A percentile compares a stretch with the other conserved stretches of the same genome.
Evolutionary conservation across 108 stramenopile genomes (phyloP).

Genomic region (Seminavis robusta): DNA sequence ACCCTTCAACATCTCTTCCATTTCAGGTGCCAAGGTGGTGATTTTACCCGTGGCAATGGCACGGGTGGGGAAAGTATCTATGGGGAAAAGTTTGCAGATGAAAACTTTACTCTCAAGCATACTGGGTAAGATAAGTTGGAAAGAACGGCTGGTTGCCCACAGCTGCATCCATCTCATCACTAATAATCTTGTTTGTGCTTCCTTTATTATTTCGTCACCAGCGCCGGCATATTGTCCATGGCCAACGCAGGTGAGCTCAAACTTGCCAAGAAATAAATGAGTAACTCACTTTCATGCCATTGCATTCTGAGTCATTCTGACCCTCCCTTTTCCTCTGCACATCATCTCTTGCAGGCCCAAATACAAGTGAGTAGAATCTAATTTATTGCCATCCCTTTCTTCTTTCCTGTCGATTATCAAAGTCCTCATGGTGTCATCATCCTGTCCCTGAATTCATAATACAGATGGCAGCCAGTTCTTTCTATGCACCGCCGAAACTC

Average conservation of each 20-base stretch:
- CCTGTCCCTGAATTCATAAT: conserved; percentile 91
- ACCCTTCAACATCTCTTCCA: background rate
- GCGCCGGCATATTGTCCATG: conserved; percentile 66
- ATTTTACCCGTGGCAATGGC: conserved; percentile 82
- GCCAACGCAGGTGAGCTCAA: conserved; percentile 97
- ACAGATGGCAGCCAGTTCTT: conserved; percentile 96
- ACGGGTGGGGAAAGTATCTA: conserved; percentile 86
- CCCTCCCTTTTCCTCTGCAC: too few relatives aligned
- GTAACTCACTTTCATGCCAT: too few relatives aligned
- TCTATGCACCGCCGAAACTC: conserved; percentile 88
- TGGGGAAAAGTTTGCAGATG: conserved; percentile 91
- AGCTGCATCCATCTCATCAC: too few relatives aligned
- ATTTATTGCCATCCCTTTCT: too few relatives aligned
- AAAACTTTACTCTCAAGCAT: conserved; percentile 92
- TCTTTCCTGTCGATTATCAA: too few relatives aligned
- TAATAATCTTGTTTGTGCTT: too few relatives aligned
- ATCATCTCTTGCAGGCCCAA: too few relatives aligned
- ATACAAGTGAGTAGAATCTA: too few relatives aligned
- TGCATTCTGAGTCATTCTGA: too few relatives aligned
- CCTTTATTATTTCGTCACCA: too few relatives aligned
- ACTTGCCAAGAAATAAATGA: too few relatives aligned
- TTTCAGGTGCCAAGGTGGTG: conserved; percentile 93
- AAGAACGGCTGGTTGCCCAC: too few relatives aligned
- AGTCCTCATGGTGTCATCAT: conserved; percentile 70
- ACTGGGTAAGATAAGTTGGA: conserved; percentile 56